Evolutionary conservation across 768 basidiomycete genomes (phyloP).

Genomic region (Boletales sp.): DNA sequence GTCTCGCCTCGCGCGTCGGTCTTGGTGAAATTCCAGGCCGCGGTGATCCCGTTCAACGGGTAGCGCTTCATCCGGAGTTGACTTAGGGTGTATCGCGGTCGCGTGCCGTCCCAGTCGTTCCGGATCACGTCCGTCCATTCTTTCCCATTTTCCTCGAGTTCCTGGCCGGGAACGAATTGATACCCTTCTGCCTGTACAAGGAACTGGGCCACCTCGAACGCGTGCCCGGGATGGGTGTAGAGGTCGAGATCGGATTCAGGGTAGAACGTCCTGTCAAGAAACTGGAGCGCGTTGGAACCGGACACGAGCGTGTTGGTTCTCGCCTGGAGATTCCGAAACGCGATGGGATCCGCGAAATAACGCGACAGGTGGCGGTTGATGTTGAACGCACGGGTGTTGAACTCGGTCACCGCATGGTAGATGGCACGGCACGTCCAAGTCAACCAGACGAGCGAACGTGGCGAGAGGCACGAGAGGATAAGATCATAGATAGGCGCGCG

Average conservation of each 20-base stretch:
- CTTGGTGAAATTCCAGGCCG: slow-evolving; percentile 26
- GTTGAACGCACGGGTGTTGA: slow-evolving; percentile 30
- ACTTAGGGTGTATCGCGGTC: background rate
- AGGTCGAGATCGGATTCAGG: slow-evolving; percentile 50
- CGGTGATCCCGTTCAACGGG: slow-evolving; percentile 2
- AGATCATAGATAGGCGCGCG: slow-evolving; percentile 21
- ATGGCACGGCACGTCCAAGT: slow-evolving; percentile 20
- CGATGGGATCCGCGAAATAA: slow-evolving; percentile 35
- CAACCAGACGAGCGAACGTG: slow-evolving; percentile 21
- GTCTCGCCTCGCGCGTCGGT: background rate
- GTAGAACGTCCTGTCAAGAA: slow-evolving; percentile 44
- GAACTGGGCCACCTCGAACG: slow-evolving; percentile 34
- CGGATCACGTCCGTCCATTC: slow-evolving; percentile 11
- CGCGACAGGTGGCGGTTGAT: slow-evolving; percentile 34
- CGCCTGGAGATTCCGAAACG: slow-evolving; percentile 43
- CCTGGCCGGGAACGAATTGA: slow-evolving; percentile 16
- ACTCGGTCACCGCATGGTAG: slow-evolving; percentile 15
- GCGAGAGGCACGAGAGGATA: slow-evolving; percentile 19
- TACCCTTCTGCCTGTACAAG: slow-evolving; percentile 31
- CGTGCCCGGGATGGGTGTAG: slow-evolving; percentile 36
- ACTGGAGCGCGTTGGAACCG: slow-evolving; percentile 52
- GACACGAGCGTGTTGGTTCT: slow-evolving; percentile 46
- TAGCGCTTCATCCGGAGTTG: background rate
- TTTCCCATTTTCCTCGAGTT: slow-evolving; percentile 6
- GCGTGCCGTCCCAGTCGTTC: slow-evolving; percentile 19